These are phyloP conservation scores for Auriscalpium vulgare DNA, from an alignment of 768 basidiomycete species.

Conservation along the genomic window DNA sequence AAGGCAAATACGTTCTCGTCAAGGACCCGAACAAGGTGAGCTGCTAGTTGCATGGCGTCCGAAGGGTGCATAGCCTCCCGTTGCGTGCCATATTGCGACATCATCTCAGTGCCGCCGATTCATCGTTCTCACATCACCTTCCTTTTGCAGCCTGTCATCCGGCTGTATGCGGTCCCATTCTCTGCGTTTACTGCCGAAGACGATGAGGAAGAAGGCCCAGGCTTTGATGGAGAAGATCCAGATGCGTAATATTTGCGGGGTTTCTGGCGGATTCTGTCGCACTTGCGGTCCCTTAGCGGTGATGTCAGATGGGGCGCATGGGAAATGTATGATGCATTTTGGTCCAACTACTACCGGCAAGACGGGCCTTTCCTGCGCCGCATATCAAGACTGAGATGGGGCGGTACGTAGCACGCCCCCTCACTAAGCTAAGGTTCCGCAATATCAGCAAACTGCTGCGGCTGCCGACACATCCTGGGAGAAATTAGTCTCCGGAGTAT, in stretches of 20 bases:
- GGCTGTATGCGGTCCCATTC: constrained; percentile 87
- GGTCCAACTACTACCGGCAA: background rate
- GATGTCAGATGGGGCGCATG: background rate
- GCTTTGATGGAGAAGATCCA: constrained; percentile 34
- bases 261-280: background rate
- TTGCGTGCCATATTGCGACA: background rate
- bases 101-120: constrained; percentile 5
- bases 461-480: too few relatives aligned
- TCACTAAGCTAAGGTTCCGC: too few relatives aligned
- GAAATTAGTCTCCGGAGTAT: too few relatives aligned
- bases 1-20: constrained; percentile 95
- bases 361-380: too few relatives aligned
- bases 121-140: constrained; percentile 5
- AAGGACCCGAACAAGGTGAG: constrained; percentile 97
- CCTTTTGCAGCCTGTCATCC: constrained; percentile 72
- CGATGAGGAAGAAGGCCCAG: constrained; percentile 38
- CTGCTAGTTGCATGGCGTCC: background rate
- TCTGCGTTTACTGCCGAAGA: constrained; percentile 85
- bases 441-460: too few relatives aligned
- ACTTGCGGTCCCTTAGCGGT: background rate
- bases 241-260: constrained; percentile 18
- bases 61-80: background rate
- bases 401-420: too few relatives aligned
- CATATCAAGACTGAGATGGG: too few relatives aligned
- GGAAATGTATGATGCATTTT: background rate